Evolutionary conservation across 148 eudicot genomes (phyloP).

Genomic region (Fallopia convolvulus): DNA sequence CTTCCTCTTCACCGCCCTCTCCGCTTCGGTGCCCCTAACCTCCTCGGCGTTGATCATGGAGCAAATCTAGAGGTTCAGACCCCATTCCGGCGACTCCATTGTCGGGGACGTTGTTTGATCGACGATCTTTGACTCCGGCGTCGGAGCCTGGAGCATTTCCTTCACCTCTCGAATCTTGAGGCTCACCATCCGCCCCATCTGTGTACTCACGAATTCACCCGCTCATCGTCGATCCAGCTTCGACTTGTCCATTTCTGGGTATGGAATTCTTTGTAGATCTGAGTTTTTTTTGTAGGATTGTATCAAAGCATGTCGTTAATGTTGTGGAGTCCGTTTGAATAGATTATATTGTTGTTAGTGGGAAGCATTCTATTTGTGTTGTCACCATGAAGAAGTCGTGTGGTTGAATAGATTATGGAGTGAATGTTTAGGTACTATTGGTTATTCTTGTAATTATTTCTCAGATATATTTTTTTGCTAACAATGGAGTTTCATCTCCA

Average conservation of each 20-base stretch:
- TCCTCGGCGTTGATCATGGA: conserved; percentile 49
- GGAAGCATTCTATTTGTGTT: no score
- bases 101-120: conserved; percentile 65
- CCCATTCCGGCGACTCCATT: conserved; percentile 72
- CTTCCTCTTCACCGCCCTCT: conserved; percentile 61
- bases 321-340: no score
- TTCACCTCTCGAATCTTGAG: conserved; percentile 49
- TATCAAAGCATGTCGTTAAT: no score
- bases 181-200: conserved; percentile 56
- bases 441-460: conserved; percentile 7
- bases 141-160: conserved; percentile 54
- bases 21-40: conserved; percentile 56
- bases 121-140: conserved; percentile 74
- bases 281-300: no score
- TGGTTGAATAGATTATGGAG: no score
- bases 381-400: no score
- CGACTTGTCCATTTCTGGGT: no score
- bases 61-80: conserved; percentile 65
- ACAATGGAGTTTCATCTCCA: conserved; percentile 21
- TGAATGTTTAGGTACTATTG: conserved; percentile 62
- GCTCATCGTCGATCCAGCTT: no score
- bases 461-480: conserved; percentile 5
- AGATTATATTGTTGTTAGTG: no score
- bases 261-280: no score
- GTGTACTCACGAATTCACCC: no score